Base-by-base conservation (phyloP, 2,329 filamentous ascomycete species). In the Pseudogymnoascus sp. region DNA sequence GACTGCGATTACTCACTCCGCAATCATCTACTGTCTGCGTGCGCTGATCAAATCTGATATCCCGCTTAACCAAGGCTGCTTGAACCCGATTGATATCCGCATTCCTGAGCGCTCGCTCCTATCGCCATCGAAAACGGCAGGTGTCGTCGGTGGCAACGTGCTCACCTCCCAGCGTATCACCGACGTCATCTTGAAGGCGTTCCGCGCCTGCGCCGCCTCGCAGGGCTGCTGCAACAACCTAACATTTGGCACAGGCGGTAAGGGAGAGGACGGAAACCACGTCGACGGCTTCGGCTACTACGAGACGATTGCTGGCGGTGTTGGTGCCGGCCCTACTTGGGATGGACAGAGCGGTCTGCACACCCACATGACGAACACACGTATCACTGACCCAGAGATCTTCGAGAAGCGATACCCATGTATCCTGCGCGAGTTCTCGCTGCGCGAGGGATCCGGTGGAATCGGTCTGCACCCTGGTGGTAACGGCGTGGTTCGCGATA, bases 161-260 rank as follows among this genome's bases (percentile, higher is more conserved):
- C 79, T 92, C 5, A 93, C 90, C 0, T 82, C 80, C 21, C 90
- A 93, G 71, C 83, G 89, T 54, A 84, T 94, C 26, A 92, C 88
- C 1, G 90, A 94, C 69, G 88, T 92, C 31, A 86, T 94, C 3
- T 79, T 94, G 65, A 86, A 85, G 65, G 89, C 89, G 1, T 93
- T 93, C 78, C 78, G 81, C 61, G 89, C 89, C 10, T 90, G 87
- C 66, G 89, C 89, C 4, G 90, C 89, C 21, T 84, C 80, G 24
- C 89, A 93, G 69, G 90, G 90, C 44, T 87, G 88, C 74, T 88
- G 84, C 72, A 93, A 93, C 74, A 92, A 92, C 71, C 79, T 93
- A 8, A 91, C 88, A 0, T 92, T 92, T 68, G 89, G 88, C 65
- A 90, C 89, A 67, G 87, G 88, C 61, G 88, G 88, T 58, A 85